Conservation (phyloP, 208 protist genomes). For the Strigomonas culicis region DNA sequence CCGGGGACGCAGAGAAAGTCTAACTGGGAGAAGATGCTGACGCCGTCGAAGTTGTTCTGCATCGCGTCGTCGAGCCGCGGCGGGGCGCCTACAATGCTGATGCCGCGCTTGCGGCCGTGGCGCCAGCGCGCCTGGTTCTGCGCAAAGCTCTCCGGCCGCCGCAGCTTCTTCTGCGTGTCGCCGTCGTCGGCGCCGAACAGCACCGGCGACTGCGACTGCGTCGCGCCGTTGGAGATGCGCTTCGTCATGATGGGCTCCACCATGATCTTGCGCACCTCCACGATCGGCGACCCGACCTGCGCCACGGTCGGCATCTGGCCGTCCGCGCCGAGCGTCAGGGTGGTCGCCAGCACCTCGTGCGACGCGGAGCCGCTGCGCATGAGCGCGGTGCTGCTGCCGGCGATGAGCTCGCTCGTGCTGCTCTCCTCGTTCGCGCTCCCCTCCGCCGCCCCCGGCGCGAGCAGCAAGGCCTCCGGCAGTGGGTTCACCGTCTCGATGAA, state of each 20-base stretch:
- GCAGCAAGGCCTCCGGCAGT: no score
- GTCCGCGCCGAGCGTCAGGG: no score
- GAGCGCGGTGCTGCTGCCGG: no score
- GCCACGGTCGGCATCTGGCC: neutral
- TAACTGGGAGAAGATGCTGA: conserved; percentile 9
- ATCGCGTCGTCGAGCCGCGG: neutral
- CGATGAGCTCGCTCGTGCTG: no score
- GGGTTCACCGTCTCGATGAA: no score
- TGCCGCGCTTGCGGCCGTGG: conserved; percentile 6
- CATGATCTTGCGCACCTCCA: conserved; percentile 3
- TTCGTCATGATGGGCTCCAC: conserved; percentile 12
- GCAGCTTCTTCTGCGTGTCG: conserved; percentile 46
- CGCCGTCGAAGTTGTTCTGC: neutral
- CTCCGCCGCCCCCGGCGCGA: no score
- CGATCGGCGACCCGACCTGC: neutral
- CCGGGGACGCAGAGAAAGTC: neutral
- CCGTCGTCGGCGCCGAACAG: conserved; percentile 41
- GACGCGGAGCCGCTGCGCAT: no score
- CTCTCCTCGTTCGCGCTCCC: no score
- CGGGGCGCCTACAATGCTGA: conserved; percentile 4
- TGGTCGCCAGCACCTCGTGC: no score
- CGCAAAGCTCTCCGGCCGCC: conserved; percentile 15
- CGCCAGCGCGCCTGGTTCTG: conserved; percentile 15
- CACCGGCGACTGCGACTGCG: conserved; percentile 46
- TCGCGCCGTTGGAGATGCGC: conserved; percentile 12